Evolutionary conservation across 2,329 filamentous ascomycete species (phyloP).

Genomic region (Microsporum canis): DNA sequence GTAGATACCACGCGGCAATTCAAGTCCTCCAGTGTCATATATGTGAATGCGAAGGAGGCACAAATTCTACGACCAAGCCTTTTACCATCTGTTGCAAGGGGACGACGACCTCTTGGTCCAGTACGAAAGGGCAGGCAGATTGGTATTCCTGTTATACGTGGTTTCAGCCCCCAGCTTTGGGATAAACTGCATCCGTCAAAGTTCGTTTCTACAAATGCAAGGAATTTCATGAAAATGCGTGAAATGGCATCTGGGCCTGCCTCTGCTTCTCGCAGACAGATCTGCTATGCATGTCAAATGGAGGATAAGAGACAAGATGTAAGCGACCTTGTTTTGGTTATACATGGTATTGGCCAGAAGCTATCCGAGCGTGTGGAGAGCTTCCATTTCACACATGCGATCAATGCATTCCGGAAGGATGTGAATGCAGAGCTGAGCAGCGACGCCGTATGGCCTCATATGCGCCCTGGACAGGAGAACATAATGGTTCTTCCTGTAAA

Average conservation of each 20-base stretch:
- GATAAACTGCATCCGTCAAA: conserved; percentile 54
- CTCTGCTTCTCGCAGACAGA: conserved; percentile 20
- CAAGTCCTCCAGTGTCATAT: conserved; percentile 70
- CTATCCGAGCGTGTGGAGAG: conserved; percentile 88
- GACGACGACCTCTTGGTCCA: conserved; percentile 66
- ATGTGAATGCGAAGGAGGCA: conserved; percentile 63
- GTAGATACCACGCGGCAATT: conserved; percentile 48
- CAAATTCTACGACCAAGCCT: conserved; percentile 79
- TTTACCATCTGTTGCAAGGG: conserved; percentile 74
- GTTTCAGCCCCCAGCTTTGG: conserved; percentile 72
- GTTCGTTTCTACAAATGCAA: conserved; percentile 31
- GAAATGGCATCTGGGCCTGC: conserved; percentile 22
- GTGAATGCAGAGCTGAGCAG: conserved; percentile 74
- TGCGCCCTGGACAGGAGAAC: conserved; percentile 68
- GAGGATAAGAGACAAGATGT: conserved; percentile 57
- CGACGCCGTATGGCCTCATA: conserved; percentile 59
- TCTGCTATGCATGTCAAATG: conserved; percentile 48
- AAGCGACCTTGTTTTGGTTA: conserved; percentile 78
- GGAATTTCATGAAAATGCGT: conserved; percentile 32
- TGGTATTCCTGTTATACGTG: conserved; percentile 76
- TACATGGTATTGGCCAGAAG: conserved; percentile 95
- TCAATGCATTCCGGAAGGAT: conserved; percentile 77
- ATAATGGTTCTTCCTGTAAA: conserved; percentile 94
- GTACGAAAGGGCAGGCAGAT: conserved; percentile 74
- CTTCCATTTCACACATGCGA: conserved; percentile 93